phyloP scores from a whole-genome alignment of 2,329 filamentous ascomycete genomes.

The Cordyceps javanica region DNA sequence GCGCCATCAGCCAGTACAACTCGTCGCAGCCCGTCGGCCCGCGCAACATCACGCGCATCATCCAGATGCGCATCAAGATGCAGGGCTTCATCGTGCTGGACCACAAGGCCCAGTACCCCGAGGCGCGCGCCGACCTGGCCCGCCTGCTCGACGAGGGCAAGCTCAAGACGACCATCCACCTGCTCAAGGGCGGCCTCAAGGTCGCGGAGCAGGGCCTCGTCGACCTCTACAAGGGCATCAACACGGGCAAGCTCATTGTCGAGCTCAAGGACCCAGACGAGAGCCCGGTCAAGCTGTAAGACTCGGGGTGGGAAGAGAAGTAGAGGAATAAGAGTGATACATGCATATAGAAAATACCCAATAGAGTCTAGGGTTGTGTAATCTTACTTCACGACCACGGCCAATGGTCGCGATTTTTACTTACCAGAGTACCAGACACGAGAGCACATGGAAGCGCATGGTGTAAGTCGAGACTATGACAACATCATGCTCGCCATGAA shows the following conservation, averaged over 20 bases:
- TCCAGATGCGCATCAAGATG: conserved; percentile 54
- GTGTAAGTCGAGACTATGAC: too few relatives aligned
- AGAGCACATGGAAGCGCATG: too few relatives aligned
- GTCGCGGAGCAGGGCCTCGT: conserved; percentile 58
- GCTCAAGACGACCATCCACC: conserved; percentile 65
- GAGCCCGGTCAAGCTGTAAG: conserved; percentile 25
- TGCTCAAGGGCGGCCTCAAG: conserved; percentile 61
- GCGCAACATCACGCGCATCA: conserved; percentile 48
- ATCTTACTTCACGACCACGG: neutral
- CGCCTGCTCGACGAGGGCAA: conserved; percentile 66
- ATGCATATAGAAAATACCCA: neutral
- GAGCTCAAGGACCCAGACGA: conserved; percentile 26
- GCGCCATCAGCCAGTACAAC: conserved; percentile 66
- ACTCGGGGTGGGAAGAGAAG: neutral
- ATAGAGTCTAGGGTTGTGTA: neutral
- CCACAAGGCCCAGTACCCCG: conserved; percentile 51
- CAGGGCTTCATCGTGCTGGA: conserved; percentile 73
- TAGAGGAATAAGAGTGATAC: neutral
- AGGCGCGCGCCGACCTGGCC: conserved; percentile 56
- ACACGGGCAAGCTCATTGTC: conserved; percentile 55
- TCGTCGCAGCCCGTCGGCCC: conserved; percentile 47
- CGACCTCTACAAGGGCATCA: conserved; percentile 61
- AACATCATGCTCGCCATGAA: too few relatives aligned
- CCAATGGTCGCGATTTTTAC: neutral
- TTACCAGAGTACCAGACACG: too few relatives aligned